phyloP scores from a whole-genome alignment of 2,329 filamentous ascomycete genomes.

The Botrytis byssoidea region DNA sequence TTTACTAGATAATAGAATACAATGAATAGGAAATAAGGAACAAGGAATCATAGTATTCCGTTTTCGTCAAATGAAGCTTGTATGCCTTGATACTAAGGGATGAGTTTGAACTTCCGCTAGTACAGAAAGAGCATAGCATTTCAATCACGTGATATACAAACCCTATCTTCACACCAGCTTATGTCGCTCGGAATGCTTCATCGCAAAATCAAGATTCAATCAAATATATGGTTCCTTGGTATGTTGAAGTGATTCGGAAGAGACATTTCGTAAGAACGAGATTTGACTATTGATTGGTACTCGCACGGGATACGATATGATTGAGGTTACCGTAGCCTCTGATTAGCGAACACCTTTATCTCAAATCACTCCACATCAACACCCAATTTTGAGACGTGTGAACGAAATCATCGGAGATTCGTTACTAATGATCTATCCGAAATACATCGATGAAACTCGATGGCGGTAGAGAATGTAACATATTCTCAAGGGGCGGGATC shows the following conservation, averaged over 20 bases:
- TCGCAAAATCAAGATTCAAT: not conserved
- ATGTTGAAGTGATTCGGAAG: not conserved
- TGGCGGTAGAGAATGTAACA: constrained; percentile 20
- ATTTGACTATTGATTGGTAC: not conserved
- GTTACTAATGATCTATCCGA: not conserved
- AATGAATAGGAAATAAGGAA: not conserved
- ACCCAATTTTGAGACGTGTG: not conserved
- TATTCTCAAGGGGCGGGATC: not conserved
- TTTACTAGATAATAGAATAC: not conserved
- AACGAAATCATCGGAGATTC: not conserved
- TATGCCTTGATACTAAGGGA: not conserved
- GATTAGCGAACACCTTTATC: constrained; percentile 11
- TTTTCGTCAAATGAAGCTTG: not conserved
- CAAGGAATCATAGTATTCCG: not conserved
- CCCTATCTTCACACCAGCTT: not conserved
- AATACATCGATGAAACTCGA: not conserved
- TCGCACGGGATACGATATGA: not conserved
- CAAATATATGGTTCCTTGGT: not conserved
- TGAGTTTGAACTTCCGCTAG: not conserved
- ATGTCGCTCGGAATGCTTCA: not conserved
- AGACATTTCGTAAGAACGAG: not conserved
- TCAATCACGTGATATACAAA: not conserved
- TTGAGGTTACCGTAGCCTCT: constrained; percentile 9
- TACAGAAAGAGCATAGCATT: accelerated
- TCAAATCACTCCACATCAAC: constrained; percentile 1